Conservation (phyloP, 306 rosid genomes). For the Trichosanthes cucumerina region DNA sequence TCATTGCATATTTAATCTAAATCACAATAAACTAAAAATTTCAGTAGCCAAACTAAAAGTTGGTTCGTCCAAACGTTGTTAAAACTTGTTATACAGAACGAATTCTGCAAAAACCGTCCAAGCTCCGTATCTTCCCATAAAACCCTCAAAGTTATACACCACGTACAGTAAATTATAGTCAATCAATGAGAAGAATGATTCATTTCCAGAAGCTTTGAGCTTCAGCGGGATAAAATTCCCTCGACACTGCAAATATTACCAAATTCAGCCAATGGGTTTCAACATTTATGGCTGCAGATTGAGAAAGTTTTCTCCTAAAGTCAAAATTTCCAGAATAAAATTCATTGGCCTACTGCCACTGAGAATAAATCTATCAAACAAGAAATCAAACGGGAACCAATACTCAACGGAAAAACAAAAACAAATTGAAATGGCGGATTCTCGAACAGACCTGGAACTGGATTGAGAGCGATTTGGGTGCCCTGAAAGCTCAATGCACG, state of each 20-base stretch:
- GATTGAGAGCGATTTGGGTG: conserved; percentile 23
- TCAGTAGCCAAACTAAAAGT: not conserved
- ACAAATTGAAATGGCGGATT: not conserved
- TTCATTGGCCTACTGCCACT: not conserved
- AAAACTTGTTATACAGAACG: not conserved
- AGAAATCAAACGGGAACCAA: not conserved
- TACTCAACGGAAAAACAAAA: not conserved
- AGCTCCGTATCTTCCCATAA: not conserved
- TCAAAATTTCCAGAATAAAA: not conserved
- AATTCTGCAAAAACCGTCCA: not conserved
- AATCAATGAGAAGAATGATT: not conserved
- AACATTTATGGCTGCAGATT: not conserved
- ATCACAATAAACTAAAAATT: not conserved
- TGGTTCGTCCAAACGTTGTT: not conserved
- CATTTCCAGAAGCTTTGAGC: not conserved
- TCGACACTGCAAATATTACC: not conserved
- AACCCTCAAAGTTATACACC: not conserved
- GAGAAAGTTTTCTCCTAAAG: not conserved
- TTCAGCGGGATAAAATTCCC: not conserved
- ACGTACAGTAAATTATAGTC: not conserved
- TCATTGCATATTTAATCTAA: not conserved
- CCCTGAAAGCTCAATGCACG: conserved; percentile 5
- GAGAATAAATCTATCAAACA: not conserved
- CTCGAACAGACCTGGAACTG: conserved; percentile 18
- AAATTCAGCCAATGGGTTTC: not conserved